Evolutionary conservation across 805 yeast genomes (phyloP), one percentile per base, ranked within the genome.

Genomic region (Komagataella pseudopastoris): DNA sequence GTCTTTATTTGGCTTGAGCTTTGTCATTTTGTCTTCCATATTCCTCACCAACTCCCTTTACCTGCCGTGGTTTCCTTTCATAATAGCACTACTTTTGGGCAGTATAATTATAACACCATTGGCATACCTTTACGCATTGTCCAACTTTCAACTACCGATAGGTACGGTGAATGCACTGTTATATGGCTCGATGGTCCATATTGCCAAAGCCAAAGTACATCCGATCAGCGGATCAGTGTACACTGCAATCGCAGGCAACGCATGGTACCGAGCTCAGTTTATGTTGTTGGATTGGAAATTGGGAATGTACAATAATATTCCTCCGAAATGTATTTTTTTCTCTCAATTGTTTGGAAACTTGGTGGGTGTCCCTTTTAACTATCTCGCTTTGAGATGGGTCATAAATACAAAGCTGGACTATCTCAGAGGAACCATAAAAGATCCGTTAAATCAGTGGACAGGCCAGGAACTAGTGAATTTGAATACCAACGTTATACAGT

Each of bases 241-340:
- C 56, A 77, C 78, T 4, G 71, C 78, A 7, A 63, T 76, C n/a
- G 75, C 80, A 0, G 80, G 80, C 1, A 72, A 76, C 57, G 76
- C 78, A 2, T 74, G 77, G 77, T 74, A 74, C 53, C 56, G 79
- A 39, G 77, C 79, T 0, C 78, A 75, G 55, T 72, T 54, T 49
- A 53, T 62, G 24, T 55, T 62, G 14, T 65, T 62, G 45, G 74
- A 69, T 53, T 71, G 72, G 65, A 72, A 76, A 55, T 62, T 77
- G 5, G 83, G 81, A 1, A 75, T 75, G 55, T 78, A 78, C 62
- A 76, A 73, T 60, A 73, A 73, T 55, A 58, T 78, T 14, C 80
- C 81, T 0, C 83, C 83, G 1, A 68, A 63, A 43, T 60, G 67
- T 2, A 74, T 77, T 6, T 78, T 78, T 54, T 63, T 74, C 46